phyloP scores from a whole-genome alignment of 495 filamentous ascomycete species.

The Ascobolus immersus region DNA sequence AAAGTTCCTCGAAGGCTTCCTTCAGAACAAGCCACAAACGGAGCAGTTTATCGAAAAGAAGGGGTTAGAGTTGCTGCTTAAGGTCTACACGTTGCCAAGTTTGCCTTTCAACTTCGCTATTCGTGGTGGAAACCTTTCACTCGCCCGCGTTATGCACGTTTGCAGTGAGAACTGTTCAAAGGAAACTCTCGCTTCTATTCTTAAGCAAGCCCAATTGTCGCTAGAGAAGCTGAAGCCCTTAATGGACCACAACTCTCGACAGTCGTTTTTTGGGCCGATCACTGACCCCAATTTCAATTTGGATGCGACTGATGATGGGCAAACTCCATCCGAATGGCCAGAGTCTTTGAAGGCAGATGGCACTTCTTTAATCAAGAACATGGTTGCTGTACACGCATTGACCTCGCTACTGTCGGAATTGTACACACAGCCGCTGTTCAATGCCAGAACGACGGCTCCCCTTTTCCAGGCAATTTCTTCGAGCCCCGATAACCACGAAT shows the following conservation, averaged over 20 bases:
- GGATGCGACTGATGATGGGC: conserved; percentile 8
- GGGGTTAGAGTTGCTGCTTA: conserved; percentile 62
- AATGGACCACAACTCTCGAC: conserved; percentile 23
- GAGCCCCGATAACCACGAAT: conserved; percentile 9
- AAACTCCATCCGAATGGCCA: conserved; percentile 11
- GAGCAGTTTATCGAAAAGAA: conserved; percentile 48
- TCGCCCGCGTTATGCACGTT: conserved; percentile 48
- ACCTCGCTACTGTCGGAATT: conserved; percentile 40
- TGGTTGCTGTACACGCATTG: conserved; percentile 53
- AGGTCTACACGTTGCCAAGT: conserved; percentile 54
- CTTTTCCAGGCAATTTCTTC: conserved; percentile 27
- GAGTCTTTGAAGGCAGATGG: conserved; percentile 28
- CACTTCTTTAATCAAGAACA: conserved; percentile 46
- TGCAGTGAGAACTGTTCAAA: conserved; percentile 65
- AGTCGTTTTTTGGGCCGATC: conserved; percentile 42
- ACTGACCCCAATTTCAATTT: conserved; percentile 17
- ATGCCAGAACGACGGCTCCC: conserved; percentile 29
- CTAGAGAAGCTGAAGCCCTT: conserved; percentile 43
- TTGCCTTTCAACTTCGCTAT: conserved; percentile 51
- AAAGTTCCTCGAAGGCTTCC: conserved; percentile 52
- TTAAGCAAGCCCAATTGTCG: conserved; percentile 43
- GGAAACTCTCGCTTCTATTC: conserved; percentile 50
- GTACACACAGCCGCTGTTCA: conserved; percentile 40
- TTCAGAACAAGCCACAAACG: conserved; percentile 51
- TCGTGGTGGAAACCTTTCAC: conserved; percentile 33